phyloP scores from a whole-genome alignment of 2,329 filamentous ascomycete species.

The Eutypella sp. region DNA sequence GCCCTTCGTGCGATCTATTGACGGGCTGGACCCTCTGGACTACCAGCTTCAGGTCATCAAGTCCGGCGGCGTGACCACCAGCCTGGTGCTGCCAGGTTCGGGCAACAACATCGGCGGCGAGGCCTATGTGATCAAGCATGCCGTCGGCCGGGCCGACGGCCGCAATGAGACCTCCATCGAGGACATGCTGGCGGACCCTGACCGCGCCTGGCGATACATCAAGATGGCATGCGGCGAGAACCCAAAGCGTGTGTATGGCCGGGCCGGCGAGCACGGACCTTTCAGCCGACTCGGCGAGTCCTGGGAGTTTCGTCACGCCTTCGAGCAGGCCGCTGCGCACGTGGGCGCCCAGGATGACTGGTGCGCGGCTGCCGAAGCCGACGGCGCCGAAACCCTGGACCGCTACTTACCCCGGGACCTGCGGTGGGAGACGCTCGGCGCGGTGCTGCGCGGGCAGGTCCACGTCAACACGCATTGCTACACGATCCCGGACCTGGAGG shows the following conservation, averaged over 20 bases:
- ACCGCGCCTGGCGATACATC: constrained; percentile 63
- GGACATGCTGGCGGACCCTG: constrained; percentile 62
- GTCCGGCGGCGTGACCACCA: constrained; percentile 67
- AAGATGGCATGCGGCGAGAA: constrained; percentile 76
- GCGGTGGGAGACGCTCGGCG: constrained; percentile 58
- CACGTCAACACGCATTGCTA: constrained; percentile 70
- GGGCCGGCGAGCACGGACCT: constrained; percentile 47
- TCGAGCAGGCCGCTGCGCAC: constrained; percentile 55
- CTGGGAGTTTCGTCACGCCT: constrained; percentile 63
- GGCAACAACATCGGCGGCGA: constrained; percentile 72
- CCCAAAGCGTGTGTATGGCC: constrained; percentile 57
- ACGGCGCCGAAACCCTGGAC: constrained; percentile 46
- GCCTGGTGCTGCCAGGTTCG: constrained; percentile 61
- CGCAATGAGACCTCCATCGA: constrained; percentile 57
- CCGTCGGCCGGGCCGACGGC: constrained; percentile 55
- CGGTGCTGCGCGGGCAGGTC: constrained; percentile 61
- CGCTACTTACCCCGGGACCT: constrained; percentile 59
- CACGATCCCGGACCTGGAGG: constrained; percentile 63
- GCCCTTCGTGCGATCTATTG: constrained; percentile 63
- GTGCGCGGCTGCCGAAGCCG: constrained; percentile 51
- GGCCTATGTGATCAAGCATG: constrained; percentile 64
- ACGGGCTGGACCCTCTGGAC: constrained; percentile 59
- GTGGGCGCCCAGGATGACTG: constrained; percentile 62
- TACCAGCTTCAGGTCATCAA: constrained; percentile 65
- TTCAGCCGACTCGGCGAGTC: constrained; percentile 63